phyloP scores from a whole-genome alignment of 1,284 basidiomycete species.

The Tremellales sp. region DNA sequence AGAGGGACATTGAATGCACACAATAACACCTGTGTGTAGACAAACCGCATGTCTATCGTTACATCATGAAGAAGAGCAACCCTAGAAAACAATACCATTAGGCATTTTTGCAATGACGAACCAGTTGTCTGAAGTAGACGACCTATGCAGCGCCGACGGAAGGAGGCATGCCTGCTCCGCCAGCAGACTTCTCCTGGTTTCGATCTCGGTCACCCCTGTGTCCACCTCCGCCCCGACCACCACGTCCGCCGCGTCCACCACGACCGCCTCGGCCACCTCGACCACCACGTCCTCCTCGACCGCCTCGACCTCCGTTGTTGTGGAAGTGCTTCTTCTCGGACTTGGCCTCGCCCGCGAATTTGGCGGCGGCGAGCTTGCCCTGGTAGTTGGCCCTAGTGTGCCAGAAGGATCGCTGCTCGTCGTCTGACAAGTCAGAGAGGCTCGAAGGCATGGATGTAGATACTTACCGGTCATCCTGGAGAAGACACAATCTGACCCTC shows the following conservation, averaged over 20 bases:
- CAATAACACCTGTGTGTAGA: no score
- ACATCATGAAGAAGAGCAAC: background rate
- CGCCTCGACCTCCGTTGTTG: conserved; percentile 53
- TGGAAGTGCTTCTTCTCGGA: conserved; percentile 52
- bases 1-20: no score
- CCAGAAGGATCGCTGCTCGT: conserved; percentile 73
- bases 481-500: conserved; percentile 46
- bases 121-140: background rate
- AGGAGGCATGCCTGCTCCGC: conserved; percentile 18
- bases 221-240: conserved; percentile 30
- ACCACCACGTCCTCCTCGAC: conserved; percentile 41
- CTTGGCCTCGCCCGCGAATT: conserved; percentile 58
- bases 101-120: no score
- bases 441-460: conserved; percentile 2
- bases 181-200: conserved; percentile 7
- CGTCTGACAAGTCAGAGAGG: conserved; percentile 28
- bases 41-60: no score
- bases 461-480: conserved; percentile 31
- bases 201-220: conserved; percentile 13
- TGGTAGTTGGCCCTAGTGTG: conserved; percentile 63
- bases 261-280: conserved; percentile 31
- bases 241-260: conserved; percentile 35
- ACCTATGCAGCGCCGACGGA: conserved; percentile 9
- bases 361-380: conserved; percentile 51
- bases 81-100: no score